A percentile compares a stretch with the other conserved stretches of the same genome.
phyloP scores from a whole-genome alignment of 2,329 filamentous ascomycete genomes.

The Colletotrichum cereale region DNA sequence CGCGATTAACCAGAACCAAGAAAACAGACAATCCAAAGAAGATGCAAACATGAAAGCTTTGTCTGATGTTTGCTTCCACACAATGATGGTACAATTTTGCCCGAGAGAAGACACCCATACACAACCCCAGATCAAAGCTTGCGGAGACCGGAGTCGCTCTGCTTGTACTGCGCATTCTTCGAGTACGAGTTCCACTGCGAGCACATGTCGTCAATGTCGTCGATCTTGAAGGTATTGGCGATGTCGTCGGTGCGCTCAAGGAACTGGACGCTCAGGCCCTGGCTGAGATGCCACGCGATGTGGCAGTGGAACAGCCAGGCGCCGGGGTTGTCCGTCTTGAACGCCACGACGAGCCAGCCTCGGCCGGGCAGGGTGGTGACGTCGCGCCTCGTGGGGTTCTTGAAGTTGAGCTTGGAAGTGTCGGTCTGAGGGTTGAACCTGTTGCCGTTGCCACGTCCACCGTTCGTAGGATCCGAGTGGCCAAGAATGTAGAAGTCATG shows the following conservation, averaged over 20 bases:
- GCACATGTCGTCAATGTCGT: conserved; percentile 24
- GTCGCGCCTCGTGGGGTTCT: conserved; percentile 61
- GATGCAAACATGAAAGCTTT: not conserved
- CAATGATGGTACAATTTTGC: too few relatives aligned
- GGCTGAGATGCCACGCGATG: conserved; percentile 62
- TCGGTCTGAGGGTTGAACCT: conserved; percentile 48
- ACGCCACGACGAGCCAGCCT: conserved; percentile 62
- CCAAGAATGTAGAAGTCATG: conserved; percentile 63
- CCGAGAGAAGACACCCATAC: too few relatives aligned
- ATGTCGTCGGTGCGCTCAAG: conserved; percentile 52
- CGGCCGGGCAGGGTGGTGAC: conserved; percentile 56
- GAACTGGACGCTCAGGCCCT: conserved; percentile 66
- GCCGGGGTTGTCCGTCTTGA: conserved; percentile 63
- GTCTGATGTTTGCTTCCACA: not conserved
- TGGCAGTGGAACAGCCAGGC: conserved; percentile 62
- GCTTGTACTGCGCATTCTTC: conserved; percentile 8
- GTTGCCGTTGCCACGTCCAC: conserved; percentile 28
- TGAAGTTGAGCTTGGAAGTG: conserved; percentile 50
- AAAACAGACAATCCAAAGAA: not conserved
- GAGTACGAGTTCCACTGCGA: conserved; percentile 25
- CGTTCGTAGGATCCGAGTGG: conserved; percentile 38
- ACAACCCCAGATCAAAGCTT: not conserved
- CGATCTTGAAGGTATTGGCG: conserved; percentile 8
- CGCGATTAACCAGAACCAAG: not conserved
- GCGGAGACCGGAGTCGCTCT: conserved; percentile 31